Conservation (phyloP, 2,329 filamentous ascomycete species). For the Penicillium brevicompactum region DNA sequence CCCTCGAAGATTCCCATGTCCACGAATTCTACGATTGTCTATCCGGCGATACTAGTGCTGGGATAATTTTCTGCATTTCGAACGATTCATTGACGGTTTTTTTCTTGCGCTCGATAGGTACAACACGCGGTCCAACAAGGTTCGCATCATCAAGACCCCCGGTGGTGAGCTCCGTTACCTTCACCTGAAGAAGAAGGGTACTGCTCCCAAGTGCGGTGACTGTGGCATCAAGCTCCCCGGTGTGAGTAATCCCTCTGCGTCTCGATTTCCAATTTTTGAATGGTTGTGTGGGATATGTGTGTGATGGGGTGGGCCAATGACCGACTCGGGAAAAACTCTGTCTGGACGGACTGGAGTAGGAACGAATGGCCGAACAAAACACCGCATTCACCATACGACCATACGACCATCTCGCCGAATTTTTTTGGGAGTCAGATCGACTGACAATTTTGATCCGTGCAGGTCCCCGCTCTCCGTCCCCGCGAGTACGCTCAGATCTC, state of each 20-base stretch:
- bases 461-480: conserved; percentile 95
- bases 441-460: conserved; percentile 17
- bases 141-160: conserved; percentile 92
- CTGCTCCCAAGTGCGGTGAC: conserved; percentile 98
- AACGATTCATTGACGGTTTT: conserved; percentile 36
- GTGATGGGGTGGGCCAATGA: conserved; percentile 16
- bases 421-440: not conserved
- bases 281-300: conserved; percentile 16
- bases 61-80: conserved; percentile 8
- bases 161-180: conserved; percentile 94
- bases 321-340: conserved; percentile 14
- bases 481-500: conserved; percentile 97
- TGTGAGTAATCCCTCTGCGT: conserved; percentile 66
- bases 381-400: conserved; percentile 8
- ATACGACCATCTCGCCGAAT: conserved; percentile 8
- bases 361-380: conserved; percentile 17
- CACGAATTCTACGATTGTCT: conserved; percentile 20
- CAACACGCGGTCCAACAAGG: conserved; percentile 98
- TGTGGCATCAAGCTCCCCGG: conserved; percentile 96
- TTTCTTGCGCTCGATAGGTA: conserved; percentile 62
- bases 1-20: conserved; percentile 13
- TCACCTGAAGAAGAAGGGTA: conserved; percentile 99
- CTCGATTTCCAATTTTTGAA: conserved; percentile 10
- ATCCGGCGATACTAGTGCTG: conserved; percentile 16
- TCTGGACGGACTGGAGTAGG: conserved; percentile 6